Percentiles rank a stretch among this genome's conserved stretches.
Evolutionary conservation across 2,329 filamentous ascomycete species (phyloP).

Genomic region (Clarireedia paspali): DNA sequence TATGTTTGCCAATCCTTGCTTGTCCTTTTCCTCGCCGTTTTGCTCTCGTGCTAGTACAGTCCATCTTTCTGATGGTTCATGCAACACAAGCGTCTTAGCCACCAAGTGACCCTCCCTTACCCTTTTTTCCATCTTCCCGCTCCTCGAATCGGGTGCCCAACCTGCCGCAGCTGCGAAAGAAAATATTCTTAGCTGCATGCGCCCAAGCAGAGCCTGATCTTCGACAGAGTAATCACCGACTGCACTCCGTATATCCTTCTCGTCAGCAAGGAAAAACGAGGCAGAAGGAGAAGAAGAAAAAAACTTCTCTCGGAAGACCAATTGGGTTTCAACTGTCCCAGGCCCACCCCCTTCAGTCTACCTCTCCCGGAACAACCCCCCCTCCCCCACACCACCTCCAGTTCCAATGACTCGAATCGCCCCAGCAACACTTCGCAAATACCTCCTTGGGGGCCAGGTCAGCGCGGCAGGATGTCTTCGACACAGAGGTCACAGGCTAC

Average conservation of each 20-base stretch:
- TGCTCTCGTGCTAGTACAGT: too few relatives aligned
- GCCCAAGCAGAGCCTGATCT: not conserved
- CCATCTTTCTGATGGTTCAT: not conserved
- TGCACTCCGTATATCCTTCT: not conserved
- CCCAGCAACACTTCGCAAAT: conserved; percentile 23
- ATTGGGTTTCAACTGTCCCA: not conserved
- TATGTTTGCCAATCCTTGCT: not conserved
- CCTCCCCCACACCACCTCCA: not conserved
- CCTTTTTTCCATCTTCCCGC: not conserved
- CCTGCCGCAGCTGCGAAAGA: not conserved
- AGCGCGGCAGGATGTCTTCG: conserved; percentile 22
- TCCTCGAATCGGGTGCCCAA: conserved; percentile 16
- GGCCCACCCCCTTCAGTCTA: not conserved
- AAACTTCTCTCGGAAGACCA: not conserved
- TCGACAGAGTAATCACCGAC: not conserved
- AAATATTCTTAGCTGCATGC: conserved; percentile 11
- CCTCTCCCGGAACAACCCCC: not conserved
- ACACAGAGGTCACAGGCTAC: conserved; percentile 7
- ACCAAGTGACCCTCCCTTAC: conserved; percentile 5
- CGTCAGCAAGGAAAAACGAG: not conserved
- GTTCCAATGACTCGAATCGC: conserved; percentile 25
- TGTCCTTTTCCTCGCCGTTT: too few relatives aligned
- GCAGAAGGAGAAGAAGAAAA: not conserved
- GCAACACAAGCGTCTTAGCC: conserved; percentile 1
- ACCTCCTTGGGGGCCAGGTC: conserved; percentile 26